These are phyloP conservation scores for Fusarium solani-melongenae DNA, from an alignment of 2,329 filamentous ascomycete species.

Conservation along the genomic window DNA sequence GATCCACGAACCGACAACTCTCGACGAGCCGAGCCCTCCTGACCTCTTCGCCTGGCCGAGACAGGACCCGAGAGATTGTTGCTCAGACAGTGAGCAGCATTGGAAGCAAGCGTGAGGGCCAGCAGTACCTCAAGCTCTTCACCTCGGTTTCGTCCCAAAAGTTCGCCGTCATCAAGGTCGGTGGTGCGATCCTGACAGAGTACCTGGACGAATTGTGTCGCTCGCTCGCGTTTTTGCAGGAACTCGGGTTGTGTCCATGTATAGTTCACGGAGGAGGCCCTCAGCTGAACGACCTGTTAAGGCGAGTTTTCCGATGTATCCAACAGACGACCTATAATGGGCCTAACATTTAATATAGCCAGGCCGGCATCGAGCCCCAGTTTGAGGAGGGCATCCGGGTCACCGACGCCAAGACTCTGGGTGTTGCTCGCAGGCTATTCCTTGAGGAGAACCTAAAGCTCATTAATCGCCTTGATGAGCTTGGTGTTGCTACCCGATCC, in stretches of 20 bases:
- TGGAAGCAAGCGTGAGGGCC: constrained; percentile 93
- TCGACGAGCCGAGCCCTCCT: constrained; percentile 37
- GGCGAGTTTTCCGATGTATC: too few species aligned
- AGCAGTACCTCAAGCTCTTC: constrained; percentile 98
- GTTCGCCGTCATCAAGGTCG: constrained; percentile 98
- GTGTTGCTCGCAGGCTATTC: constrained; percentile 91
- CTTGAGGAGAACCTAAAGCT: constrained; percentile 85
- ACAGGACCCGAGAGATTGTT: constrained; percentile 51
- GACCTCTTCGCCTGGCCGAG: constrained; percentile 34
- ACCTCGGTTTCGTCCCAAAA: constrained; percentile 96
- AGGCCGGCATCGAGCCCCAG: constrained; percentile 91
- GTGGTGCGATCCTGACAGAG: constrained; percentile 94
- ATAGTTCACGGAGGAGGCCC: too few species aligned
- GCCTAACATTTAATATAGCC: too few species aligned
- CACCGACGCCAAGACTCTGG: constrained; percentile 94
- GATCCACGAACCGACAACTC: constrained; percentile 43
- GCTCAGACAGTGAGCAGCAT: constrained; percentile 85
- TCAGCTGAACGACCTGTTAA: too few species aligned
- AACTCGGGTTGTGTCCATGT: too few species aligned
- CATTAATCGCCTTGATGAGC: constrained; percentile 87
- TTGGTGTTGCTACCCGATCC: constrained; percentile 88
- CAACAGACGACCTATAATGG: too few species aligned
- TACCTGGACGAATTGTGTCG: constrained; percentile 93
- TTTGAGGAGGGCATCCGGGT: constrained; percentile 97
- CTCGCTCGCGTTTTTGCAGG: too few species aligned